Evolutionary conservation across 371 early-diverging fungal genomes (phyloP), one percentile per base, ranked within the genome.

Genomic region (Saksenaea vasiformis): DNA sequence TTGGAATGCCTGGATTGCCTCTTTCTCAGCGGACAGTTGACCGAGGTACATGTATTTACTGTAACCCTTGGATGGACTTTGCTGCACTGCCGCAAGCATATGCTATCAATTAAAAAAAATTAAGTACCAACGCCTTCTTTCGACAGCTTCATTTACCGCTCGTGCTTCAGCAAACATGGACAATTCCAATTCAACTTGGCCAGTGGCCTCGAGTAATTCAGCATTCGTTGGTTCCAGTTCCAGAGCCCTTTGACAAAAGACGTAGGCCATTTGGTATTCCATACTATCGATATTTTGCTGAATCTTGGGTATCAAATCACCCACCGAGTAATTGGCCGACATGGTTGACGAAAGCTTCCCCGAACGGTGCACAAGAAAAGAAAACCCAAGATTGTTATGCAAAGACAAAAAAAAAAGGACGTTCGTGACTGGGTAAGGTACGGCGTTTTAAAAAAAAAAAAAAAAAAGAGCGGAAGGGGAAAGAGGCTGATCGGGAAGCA

Each of bases 31-130:
- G 1, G 88, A 83, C 70, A 97, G 71, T 74, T 96, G 96, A 22
- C 95, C 98, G 54, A 97, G 80, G 69, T 93, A 94, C 89, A 97
- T 87, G 79, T 90, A 95, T 77, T 91, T 91, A 58, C 85, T 87
- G 56, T 86, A 87, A 19, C 92, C 90, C 36, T 75, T 68, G n/a
- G 90, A 80, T 10, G 93, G 91, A 53, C 76, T 83, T 11, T 90
- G 68, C 66, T 86, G 76, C 35, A 89, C 87, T 34, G 93, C 88
- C 43, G 81, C 83, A 60, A 84, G 66, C 62, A 93, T 77, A 68
- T 89, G 89, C 87, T 90, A 66, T 28, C 37, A 0, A 55, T 58
- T n/a, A 14, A 43, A 56, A 27, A 60, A 22, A 43, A n/a, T n/a
- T n/a, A n/a, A n/a, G n/a, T n/a, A n/a, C n/a, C n/a, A n/a, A n/a